Conservation (phyloP, 2,329 filamentous ascomycete genomes). For the Hymenotorrendiella dingleyae region DNA sequence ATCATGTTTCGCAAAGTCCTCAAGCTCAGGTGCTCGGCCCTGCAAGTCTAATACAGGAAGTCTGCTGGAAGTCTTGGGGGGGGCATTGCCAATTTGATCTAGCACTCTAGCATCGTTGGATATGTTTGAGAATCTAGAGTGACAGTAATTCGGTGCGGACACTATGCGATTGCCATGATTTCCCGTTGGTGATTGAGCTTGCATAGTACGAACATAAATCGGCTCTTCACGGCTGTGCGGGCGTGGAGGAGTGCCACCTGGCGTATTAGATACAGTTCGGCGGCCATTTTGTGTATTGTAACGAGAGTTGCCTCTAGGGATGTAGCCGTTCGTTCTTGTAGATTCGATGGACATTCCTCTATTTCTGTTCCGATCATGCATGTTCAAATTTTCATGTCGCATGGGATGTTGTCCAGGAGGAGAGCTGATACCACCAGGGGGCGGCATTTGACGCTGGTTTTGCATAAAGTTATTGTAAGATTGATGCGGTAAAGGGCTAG, state of each 20-base stretch:
- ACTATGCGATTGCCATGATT: not conserved
- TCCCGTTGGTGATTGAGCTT: not conserved
- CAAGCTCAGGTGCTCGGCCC: no score
- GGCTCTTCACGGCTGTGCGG: constrained; percentile 3
- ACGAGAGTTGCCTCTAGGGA: not conserved
- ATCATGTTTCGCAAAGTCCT: not conserved
- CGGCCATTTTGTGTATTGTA: constrained; percentile 3
- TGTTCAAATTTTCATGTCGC: not conserved
- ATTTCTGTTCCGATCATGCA: constrained; percentile 2
- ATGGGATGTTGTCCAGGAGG: not conserved
- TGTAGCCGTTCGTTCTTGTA: no score
- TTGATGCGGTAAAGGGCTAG: not conserved
- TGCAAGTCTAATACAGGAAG: no score
- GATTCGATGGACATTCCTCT: constrained; percentile 13
- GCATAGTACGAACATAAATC: constrained; percentile 6
- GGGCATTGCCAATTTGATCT: no score
- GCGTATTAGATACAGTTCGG: constrained; percentile 4
- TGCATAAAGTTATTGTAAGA: constrained; percentile 8
- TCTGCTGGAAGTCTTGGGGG: no score
- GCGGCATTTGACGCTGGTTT: not conserved
- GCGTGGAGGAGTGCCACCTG: constrained; percentile 4
- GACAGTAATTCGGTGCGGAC: not conserved
- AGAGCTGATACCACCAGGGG: not conserved
- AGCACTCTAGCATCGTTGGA: constrained; percentile 6
- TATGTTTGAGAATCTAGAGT: not conserved